Conservation (phyloP, 495 filamentous ascomycete genomes). For the Lasiosphaeris hirsuta region DNA sequence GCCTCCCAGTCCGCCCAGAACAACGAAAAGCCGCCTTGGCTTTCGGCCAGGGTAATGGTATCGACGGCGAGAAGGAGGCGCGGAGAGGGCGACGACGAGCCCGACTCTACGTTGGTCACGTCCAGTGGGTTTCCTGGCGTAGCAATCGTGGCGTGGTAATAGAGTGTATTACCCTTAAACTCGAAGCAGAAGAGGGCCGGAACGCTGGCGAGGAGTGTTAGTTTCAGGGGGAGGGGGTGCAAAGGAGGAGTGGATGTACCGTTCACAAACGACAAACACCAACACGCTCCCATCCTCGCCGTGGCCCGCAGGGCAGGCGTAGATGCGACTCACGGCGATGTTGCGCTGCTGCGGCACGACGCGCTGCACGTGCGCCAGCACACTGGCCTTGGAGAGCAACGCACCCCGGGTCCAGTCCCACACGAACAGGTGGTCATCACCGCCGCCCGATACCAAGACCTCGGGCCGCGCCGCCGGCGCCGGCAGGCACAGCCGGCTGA, state of each 20-base stretch:
- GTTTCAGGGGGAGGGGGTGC: neutral
- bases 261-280: conserved; percentile 65
- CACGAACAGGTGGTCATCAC: conserved; percentile 69
- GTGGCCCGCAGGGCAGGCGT: conserved; percentile 16
- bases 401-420: conserved; percentile 73
- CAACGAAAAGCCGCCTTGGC: conserved; percentile 13
- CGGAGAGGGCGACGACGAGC: conserved; percentile 15
- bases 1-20: conserved; percentile 18
- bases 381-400: conserved; percentile 50
- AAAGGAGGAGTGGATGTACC: conserved; percentile 44
- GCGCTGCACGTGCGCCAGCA: conserved; percentile 41
- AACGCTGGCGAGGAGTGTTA: conserved; percentile 46
- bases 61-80: conserved; percentile 58
- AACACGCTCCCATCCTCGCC: conserved; percentile 9
- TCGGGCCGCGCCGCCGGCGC: conserved; percentile 48
- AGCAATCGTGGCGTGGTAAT: conserved; percentile 43
- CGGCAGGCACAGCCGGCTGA: conserved; percentile 69
- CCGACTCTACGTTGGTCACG: conserved; percentile 31
- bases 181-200: conserved; percentile 59
- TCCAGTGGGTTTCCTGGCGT: conserved; percentile 62
- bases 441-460: conserved; percentile 79
- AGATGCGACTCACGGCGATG: conserved; percentile 51
- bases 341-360: conserved; percentile 33
- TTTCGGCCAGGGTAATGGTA: conserved; percentile 33
- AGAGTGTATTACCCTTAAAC: conserved; percentile 43